Conservation (phyloP, 192 early-diverging fungal species). For the Backusella liffmaniae region DNA sequence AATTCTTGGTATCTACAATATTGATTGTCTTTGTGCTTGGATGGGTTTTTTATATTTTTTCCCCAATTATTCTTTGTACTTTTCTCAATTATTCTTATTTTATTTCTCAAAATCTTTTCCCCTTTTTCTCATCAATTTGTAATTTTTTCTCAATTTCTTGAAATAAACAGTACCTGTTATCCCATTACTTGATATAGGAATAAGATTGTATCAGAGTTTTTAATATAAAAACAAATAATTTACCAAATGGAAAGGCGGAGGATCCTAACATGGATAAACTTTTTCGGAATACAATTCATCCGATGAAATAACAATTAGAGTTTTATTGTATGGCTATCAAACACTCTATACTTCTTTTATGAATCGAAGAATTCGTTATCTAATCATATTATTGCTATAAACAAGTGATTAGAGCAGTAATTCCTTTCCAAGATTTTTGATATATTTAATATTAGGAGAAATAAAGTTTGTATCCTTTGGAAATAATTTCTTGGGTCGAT, state of each 20-base stretch:
- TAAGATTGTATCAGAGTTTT: background rate
- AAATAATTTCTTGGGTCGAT: no score
- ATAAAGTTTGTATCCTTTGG: background rate
- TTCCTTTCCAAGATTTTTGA: background rate
- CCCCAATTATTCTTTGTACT: no score
- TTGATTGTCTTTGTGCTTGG: no score
- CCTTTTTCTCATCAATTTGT: no score
- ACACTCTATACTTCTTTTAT: background rate
- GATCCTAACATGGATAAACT: background rate
- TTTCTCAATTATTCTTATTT: no score
- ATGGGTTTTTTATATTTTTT: no score
- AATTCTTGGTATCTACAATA: no score
- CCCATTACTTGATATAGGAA: background rate
- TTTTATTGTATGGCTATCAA: background rate
- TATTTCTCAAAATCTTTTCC: no score
- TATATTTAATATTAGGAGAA: background rate
- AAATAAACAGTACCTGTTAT: no score
- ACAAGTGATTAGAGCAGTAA: background rate
- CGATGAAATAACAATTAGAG: background rate
- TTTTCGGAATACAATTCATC: background rate
- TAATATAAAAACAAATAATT: background rate
- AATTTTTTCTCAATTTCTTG: no score
- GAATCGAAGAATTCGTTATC: background rate
- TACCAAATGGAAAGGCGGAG: background rate
- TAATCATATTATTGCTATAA: background rate